Base-by-base conservation (phyloP, 495 filamentous ascomycete species). In the Thermothielavioides terrestris region DNA sequence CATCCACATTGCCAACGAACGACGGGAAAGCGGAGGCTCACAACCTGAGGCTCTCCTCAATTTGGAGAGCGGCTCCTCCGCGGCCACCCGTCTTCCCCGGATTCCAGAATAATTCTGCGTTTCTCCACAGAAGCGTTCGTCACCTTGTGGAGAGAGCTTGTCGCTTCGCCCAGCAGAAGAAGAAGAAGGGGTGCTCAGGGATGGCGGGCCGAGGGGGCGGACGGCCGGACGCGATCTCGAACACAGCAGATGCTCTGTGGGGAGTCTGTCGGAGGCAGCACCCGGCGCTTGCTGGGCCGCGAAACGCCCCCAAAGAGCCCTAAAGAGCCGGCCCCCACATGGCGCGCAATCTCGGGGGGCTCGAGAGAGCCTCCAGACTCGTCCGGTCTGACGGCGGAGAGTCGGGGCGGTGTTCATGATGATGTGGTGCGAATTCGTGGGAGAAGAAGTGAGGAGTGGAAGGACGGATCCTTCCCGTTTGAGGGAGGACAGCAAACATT, bases 121-220 rank as follows among this genome's bases (percentile, higher is more conserved):
- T 14, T 37, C 39, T 37, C 28, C 28, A 50, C 27, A 32, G 15
- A 28, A 39, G 30, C 32, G 32, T n/a, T n/a, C n/a, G n/a, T n/a
- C n/a, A n/a, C n/a, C n/a, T n/a, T 34, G 26, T 26, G 26, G 36
- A 28, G 20, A 37, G 32, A 9, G 30, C 7, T n/a, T 44, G 27
- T 23, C 41, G 7, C 15, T 18, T 9, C 15, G 1, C 5, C 14
- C 26, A 25, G 14, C n/a, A 17, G 20, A 36, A 8, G 17, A 6
- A n/a, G 18, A 48, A 39, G 22, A 17, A 18, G 26, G 32, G 4
- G n/a, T n/a, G n/a, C n/a, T 15, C 35, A 37, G 35, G 45, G 35
- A 48, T 40, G 36, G 17, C 45, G 45, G 45, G 25, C 45, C 45
- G 45, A 26, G 17, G 35, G 45, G 45, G 25, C 45, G 35, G 45